Evolutionary conservation across 2,329 filamentous ascomycete species (phyloP), one percentile per base, ranked within the genome.

Genomic region (Capronia americana): DNA sequence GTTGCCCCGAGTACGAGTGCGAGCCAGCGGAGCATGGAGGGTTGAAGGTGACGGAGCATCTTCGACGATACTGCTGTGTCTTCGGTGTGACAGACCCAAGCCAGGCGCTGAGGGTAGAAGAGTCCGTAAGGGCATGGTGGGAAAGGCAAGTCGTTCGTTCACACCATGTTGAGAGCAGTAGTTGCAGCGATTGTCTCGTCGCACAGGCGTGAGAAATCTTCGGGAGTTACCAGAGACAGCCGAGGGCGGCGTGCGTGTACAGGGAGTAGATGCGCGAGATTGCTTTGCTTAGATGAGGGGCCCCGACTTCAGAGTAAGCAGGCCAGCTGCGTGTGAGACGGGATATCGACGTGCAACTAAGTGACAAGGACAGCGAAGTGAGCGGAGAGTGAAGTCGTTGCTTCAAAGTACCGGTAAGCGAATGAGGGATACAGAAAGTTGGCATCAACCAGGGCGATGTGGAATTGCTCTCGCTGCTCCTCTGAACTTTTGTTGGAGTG

Each of bases 41-140:
- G 51, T 61, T 6, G 58, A 61, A 14, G 59, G 17, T 28, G 46
- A 24, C 44, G 55, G 54, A 41, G 54, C 50, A 65, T 67, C 64
- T 48, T 68, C 65, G 38, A 68, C 34, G 46, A 66, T 66, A 54
- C 63, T 70, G 53, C 68, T 64, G 34, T 68, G 68, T 59, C 68
- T 60, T 10, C 65, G 65, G 54, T 68, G 68, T 53, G 59, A 20
- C 38, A 56, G 24, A 55, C 60, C 63, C 20, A 62, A 55, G n/a
- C 59, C 59, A 53, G 68, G 58, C 38, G 57, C 61, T 30, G 68
- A 64, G 20, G 58, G 58, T 23, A 70, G 59, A 12, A 70, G 61
- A 51, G 65, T 67, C 48, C 63, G 61, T 56, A 70, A 60, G n/a
- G 68, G 59, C 68, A 70, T 70, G 44, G 50, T 56, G 38, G n/a